These are phyloP conservation scores for Microdochium nivale DNA, from an alignment of 2,329 filamentous ascomycete genomes.

Conservation along the genomic window DNA sequence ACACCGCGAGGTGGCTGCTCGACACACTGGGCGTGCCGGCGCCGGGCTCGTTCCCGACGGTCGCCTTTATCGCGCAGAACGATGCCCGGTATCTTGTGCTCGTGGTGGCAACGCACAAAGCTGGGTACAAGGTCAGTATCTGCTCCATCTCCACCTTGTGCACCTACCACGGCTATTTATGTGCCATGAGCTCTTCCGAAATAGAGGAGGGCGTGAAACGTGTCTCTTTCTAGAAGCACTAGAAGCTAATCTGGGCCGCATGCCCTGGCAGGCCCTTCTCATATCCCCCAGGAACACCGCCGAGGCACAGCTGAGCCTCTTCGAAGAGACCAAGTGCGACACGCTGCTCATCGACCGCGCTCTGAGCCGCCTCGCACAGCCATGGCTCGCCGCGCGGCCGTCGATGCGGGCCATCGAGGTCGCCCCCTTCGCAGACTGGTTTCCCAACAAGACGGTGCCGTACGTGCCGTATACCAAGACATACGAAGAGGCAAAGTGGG, in stretches of 20 bases:
- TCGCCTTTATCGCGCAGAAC: constrained; percentile 36
- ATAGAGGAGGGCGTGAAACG: too few species aligned
- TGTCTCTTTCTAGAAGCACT: too few species aligned
- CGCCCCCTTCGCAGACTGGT: background rate
- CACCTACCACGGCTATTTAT: background rate
- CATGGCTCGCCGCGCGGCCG: background rate
- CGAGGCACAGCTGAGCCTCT: background rate
- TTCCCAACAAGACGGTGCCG: background rate
- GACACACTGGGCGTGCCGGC: constrained; percentile 15
- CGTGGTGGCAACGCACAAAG: constrained; percentile 15
- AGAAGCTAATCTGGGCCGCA: too few species aligned
- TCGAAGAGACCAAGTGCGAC: background rate
- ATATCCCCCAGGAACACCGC: constrained; percentile 1
- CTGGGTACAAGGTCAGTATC: constrained; percentile 22
- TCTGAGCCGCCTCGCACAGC: background rate
- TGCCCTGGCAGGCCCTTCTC: constrained; percentile 2
- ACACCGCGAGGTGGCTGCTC: constrained; percentile 24
- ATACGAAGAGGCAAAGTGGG: background rate
- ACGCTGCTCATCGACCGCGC: background rate
- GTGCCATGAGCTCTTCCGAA: too few species aligned
- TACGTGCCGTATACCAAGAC: background rate
- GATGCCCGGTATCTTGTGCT: constrained; percentile 18
- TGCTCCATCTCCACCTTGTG: background rate
- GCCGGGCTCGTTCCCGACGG: constrained; percentile 21
- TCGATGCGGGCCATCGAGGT: background rate